phyloP scores from a whole-genome alignment of 106 monocot species.

The Dendrobium nobile region DNA sequence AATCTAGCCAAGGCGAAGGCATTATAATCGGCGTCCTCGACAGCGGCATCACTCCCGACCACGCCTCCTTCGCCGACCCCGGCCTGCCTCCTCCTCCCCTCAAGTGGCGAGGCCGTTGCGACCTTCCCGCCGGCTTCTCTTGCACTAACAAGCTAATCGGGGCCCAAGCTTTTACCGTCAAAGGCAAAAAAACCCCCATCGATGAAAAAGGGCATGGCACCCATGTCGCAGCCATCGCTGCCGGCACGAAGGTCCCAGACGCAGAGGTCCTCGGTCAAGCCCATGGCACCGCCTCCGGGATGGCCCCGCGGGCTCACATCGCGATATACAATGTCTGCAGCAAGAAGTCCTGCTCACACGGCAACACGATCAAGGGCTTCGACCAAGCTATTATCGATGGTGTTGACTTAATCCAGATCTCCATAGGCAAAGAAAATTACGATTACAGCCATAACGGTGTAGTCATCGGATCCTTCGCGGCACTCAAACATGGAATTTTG shows the following conservation, averaged over 20 bases:
- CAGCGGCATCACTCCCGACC: slow-evolving; percentile 25
- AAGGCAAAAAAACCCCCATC: slow-evolving; percentile 1
- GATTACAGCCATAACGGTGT: background rate
- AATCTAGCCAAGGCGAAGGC: slow-evolving; percentile 27
- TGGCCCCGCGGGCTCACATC: slow-evolving; percentile 21
- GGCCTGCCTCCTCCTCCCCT: slow-evolving; percentile 25
- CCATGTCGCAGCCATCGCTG: slow-evolving; percentile 31
- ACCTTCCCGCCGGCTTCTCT: background rate
- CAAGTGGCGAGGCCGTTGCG: slow-evolving; percentile 38
- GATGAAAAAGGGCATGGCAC: slow-evolving; percentile 30
- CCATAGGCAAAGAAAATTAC: background rate
- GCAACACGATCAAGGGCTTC: slow-evolving; percentile 11
- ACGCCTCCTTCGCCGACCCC: slow-evolving; percentile 39
- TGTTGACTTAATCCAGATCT: slow-evolving; percentile 24
- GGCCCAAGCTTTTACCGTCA: slow-evolving; percentile 1
- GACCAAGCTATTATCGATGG: slow-evolving; percentile 23
- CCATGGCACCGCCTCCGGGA: slow-evolving; percentile 27
- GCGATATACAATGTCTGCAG: slow-evolving; percentile 18
- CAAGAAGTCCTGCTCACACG: background rate
- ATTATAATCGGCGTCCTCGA: slow-evolving; percentile 51
- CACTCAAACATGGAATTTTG: background rate
- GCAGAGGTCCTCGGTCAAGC: slow-evolving; percentile 26
- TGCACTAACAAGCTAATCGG: slow-evolving; percentile 51
- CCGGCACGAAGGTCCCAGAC: slow-evolving; percentile 14
- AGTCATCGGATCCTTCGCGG: slow-evolving; percentile 10